phyloP scores from a whole-genome alignment of 2,329 filamentous ascomycete genomes.

The Tolypocladium ophioglossoides region DNA sequence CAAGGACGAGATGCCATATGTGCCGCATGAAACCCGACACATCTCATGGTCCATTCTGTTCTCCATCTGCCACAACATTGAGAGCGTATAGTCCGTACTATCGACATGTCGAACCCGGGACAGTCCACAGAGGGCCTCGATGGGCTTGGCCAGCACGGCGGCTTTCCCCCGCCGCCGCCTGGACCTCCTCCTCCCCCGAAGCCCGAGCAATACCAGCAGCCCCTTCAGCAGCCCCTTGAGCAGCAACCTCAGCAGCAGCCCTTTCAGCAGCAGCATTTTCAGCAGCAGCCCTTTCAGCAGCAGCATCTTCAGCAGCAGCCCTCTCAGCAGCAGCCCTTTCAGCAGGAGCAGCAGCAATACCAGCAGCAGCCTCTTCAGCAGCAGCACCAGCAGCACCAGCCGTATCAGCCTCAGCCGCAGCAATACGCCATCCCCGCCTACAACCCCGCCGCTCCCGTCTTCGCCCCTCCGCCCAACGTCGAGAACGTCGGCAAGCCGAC shows the following conservation, averaged over 20 bases:
- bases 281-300: constrained; percentile 1
- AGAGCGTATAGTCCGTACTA: too few relatives aligned
- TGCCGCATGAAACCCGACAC: too few relatives aligned
- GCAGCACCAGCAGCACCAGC: constrained; percentile 4
- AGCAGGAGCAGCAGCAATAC: constrained; percentile 12
- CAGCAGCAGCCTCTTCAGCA: too few relatives aligned
- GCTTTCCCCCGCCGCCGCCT: constrained; percentile 13
- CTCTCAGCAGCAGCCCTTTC: constrained; percentile 4
- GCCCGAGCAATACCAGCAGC: not conserved
- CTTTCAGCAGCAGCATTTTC: constrained; percentile 5
- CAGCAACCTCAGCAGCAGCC: constrained; percentile 6
- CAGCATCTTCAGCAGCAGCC: constrained; percentile 5
- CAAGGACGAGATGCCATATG: too few relatives aligned
- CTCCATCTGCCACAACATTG: too few relatives aligned
- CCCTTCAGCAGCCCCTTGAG: too few relatives aligned
- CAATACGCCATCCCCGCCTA: constrained; percentile 18
- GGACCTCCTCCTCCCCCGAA: constrained; percentile 4
- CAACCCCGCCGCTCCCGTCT: constrained; percentile 17
- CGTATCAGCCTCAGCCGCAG: constrained; percentile 6
- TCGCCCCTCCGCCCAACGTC: constrained; percentile 15
- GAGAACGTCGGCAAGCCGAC: constrained; percentile 1
- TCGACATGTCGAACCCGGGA: not conserved
- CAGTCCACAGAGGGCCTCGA: not conserved
- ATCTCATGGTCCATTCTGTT: too few relatives aligned
- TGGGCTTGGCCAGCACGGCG: constrained; percentile 7